Base-by-base conservation (phyloP, 306 rosid genomes). In the Begonia loranthoides region DNA sequence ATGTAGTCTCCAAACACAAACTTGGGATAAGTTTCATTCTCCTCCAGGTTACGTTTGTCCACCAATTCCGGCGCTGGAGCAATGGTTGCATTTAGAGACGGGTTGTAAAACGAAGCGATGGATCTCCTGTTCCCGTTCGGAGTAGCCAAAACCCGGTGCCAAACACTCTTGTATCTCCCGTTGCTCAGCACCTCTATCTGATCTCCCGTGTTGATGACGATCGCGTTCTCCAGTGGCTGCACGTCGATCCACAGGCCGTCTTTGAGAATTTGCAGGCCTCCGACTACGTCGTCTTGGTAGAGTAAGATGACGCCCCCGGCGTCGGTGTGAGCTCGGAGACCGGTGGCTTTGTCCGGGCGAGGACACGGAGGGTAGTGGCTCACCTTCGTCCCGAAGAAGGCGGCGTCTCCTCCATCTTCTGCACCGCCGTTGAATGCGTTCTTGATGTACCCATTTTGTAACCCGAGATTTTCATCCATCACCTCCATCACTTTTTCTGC, bases 351-450 rank as follows among this genome's bases (percentile, higher is more conserved):
- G 73, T 79, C 87, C 11, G 94, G 89, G 13, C 71, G 33, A 12
- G 94, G 89, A 54, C 94, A 82, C 0, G 96, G 84, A 3, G 96
- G 96, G 81, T 87, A 87, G 76, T 87, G 94, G 66, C 96, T 87
- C 51, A 87, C 96, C 77, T 87, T 87, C 46, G 96, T 87, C 13
- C 96, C 96, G 39, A 83, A 83, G 62, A 80, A 87, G 46, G 84
- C 82, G 16, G 59, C 64, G 38, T 82, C 58, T 56, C 17, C 38
- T 24, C n/a, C 36, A 28, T 28, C 36, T 28, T 28, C 36, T 28
- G 8, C 65, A 55, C 49, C 90, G 14, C 63, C 80, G 14, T 78
- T 72, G 56, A 87, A 75, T 61, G 94, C 81, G 51, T 68, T 83
- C 83, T 78, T 72, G 36, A 83, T 78, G 76, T 72, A 72, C 41